Evolutionary conservation across 352 stramenopile genomes (phyloP), one percentile per base, ranked within the genome.

Genomic region (Phytopythium vexans): DNA sequence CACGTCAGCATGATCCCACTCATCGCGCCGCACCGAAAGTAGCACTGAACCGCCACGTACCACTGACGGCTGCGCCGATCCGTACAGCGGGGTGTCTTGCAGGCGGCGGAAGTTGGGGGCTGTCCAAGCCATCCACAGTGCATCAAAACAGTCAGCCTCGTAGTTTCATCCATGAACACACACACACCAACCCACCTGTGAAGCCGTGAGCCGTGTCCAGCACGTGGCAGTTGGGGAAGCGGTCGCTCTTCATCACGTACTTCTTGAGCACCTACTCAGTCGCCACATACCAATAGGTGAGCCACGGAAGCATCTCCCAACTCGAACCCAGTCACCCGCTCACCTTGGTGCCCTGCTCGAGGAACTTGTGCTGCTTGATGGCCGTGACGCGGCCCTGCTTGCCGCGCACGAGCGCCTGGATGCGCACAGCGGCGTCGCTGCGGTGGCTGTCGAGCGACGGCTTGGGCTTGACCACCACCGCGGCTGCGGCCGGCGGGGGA

Each of bases 161-260:
- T 34, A 27, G 27, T 34, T 9, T 49, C 37, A 16, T 27, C 10
- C 38, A 52, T n/a, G 7, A 41, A 16, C 3, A 38, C 15, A 16
- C 3, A 38, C 15, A 14, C 11, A 14, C 34, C 1, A 35, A 51
- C 57, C n/a, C 49, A 89, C 80, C 81, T 41, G 77, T 75, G 14
- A 88, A 80, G 37, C 80, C 84, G 42, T 88, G 40, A 3, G 68
- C 63, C 0, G 80, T 90, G 41, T 77, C 49, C 12, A 94, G 64
- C 34, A 84, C 79, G 49, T 92, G 82, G 50, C 82, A 89, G 47
- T 92, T 78, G 3, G 85, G 82, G 58, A 93, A 89, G 1, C 82
- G 68, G 55, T 94, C 85, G 21, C 64, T 75, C 68, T 93, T 94
- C 50, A 94, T 74, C 54, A 94, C 78, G 44, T 93, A 94, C 52